Evolutionary conservation across 2,329 filamentous ascomycete genomes (phyloP).

Genomic region (Diaporthe helianthi): DNA sequence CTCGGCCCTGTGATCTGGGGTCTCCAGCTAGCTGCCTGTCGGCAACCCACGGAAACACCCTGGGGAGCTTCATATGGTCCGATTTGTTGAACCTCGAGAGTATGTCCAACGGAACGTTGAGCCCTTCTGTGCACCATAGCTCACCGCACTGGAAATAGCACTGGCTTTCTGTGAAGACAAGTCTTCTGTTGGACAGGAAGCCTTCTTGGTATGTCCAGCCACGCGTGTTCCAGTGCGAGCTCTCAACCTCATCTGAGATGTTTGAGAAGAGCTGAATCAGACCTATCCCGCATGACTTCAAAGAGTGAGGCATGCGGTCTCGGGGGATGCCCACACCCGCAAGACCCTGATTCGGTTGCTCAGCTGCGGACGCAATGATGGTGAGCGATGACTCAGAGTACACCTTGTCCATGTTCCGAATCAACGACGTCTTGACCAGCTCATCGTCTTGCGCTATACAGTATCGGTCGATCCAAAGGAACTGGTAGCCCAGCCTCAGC

Average conservation of each 20-base stretch:
- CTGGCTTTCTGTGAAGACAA: slow-evolving; percentile 49
- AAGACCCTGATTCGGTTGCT: slow-evolving; percentile 44
- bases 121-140: slow-evolving; percentile 19
- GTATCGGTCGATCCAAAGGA: slow-evolving; percentile 49
- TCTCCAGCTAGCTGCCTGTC: background rate
- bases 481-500: slow-evolving; percentile 42
- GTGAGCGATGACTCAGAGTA: slow-evolving; percentile 46
- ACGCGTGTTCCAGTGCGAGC: slow-evolving; percentile 45
- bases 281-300: slow-evolving; percentile 38
- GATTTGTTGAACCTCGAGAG: slow-evolving; percentile 10
- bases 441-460: slow-evolving; percentile 44
- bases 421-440: slow-evolving; percentile 39
- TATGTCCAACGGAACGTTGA: background rate
- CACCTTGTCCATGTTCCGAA: slow-evolving; percentile 48
- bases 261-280: slow-evolving; percentile 29
- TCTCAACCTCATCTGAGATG: slow-evolving; percentile 14
- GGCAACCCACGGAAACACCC: slow-evolving; percentile 15
- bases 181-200: slow-evolving; percentile 45
- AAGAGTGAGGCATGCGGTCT: background rate
- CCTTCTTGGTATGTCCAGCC: slow-evolving; percentile 52
- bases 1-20: background rate
- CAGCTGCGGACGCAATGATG: slow-evolving; percentile 48
- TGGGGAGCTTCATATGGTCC: slow-evolving; percentile 1
- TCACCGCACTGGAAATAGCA: slow-evolving; percentile 48
- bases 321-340: slow-evolving; percentile 40